Percentiles rank a stretch among this genome's conserved stretches.
Evolutionary conservation across 1,139 yeast genomes (phyloP).

Genomic region (Yamadazyma jaroonii): DNA sequence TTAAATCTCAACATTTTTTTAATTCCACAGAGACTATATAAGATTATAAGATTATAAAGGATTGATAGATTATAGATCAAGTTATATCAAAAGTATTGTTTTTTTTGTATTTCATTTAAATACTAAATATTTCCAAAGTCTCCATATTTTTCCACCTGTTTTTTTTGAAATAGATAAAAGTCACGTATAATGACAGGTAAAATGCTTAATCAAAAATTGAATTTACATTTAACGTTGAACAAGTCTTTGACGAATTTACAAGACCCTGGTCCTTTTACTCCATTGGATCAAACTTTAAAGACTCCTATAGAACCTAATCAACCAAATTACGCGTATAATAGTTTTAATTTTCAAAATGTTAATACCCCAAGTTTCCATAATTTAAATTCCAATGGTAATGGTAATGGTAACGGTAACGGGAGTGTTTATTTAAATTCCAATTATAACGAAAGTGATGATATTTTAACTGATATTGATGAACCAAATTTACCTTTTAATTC

Average conservation of each 20-base stretch:
- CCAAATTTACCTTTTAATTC: conserved; percentile 14
- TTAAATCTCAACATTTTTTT: conserved; percentile 1
- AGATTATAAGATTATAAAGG: too few relatives aligned
- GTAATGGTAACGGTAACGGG: background rate
- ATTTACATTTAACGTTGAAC: conserved; percentile 28
- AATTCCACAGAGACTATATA: too few relatives aligned
- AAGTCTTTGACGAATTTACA: conserved; percentile 23
- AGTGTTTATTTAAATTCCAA: conserved; percentile 28
- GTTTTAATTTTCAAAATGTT: background rate
- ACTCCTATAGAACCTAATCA: conserved; percentile 40
- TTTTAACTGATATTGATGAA: conserved; percentile 41
- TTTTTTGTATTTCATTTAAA: too few relatives aligned
- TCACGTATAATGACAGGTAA: conserved; percentile 1
- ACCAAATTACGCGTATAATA: conserved; percentile 10
- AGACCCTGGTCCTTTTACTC: conserved; percentile 39
- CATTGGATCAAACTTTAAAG: conserved; percentile 42
- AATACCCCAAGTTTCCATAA: background rate
- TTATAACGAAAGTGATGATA: conserved; percentile 44
- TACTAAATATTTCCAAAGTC: too few relatives aligned
- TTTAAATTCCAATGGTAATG: background rate
- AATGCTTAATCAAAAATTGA: conserved; percentile 21
- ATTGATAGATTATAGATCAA: too few relatives aligned
- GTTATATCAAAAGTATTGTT: too few relatives aligned
- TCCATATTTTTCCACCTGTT: background rate
- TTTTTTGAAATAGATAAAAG: background rate